Evolutionary conservation across 139 green algal species (phyloP), one percentile per base, ranked within the genome.

Genomic region (Bryopsis sp.): DNA sequence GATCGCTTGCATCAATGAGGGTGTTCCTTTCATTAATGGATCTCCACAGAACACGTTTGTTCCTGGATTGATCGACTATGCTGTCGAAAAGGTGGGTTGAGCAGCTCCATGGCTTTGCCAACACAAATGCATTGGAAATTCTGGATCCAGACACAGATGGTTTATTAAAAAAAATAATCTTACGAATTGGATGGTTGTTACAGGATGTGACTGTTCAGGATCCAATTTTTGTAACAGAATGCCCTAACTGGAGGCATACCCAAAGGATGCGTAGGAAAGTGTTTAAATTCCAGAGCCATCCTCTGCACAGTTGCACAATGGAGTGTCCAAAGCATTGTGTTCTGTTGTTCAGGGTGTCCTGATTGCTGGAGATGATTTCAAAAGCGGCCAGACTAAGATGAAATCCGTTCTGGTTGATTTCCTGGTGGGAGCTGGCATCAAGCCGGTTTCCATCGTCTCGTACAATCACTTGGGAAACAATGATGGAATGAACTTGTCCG

Each of bases 381-480:
- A 99, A 82, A 87, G 70, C 43, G 95, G 95, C 1, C 83, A 96
- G 86, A 96, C 90, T 34, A 96, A 96, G 81, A 96, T 99, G 80
- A 99, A 99, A 89, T 88, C 71, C 15, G 94, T 99, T 39, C 78
- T 99, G 63, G 94, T 99, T 26, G 94, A 99, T 79, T 96, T 89
- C 76, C 71, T 98, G 68, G 94, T 99, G 33, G 93, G 94, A 39
- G 94, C 94, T 1, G 94, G 94, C 70, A 88, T 99, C 73, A 99
- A 99, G 86, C 94, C 94, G 26, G 92, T 85, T 39, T 90, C 84
- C 57, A 99, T 99, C 54, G 94, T 99, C 34, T 92, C 79, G 28
- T 99, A 99, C 86, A 99, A 99, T 82, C 94, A 99, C 76, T 79
- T 99, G 48, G 94, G 94, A 67, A 99, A 99, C 87, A 99, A 99